Evolutionary conservation across 177 flowering plant genomes (phyloP).

Genomic region (Vitis hybrid): DNA sequence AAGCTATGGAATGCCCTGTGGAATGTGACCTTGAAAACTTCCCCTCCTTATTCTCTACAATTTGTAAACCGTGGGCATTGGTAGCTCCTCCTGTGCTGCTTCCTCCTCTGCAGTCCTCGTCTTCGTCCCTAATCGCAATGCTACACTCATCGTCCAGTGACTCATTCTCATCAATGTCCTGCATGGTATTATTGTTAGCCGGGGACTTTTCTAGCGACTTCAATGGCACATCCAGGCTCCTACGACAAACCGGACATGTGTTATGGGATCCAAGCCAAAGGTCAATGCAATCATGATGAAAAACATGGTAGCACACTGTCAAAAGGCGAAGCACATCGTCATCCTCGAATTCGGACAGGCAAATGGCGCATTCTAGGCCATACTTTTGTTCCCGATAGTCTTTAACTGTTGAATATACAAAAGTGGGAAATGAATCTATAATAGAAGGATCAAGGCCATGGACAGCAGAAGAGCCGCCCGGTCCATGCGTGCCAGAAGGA

Average conservation of each 20-base stretch:
- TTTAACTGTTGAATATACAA: constrained; percentile 54
- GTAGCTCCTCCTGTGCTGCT: neutral
- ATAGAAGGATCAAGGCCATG: constrained; percentile 57
- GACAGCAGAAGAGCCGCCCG: neutral
- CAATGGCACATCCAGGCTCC: constrained; percentile 37
- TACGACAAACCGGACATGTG: constrained; percentile 82
- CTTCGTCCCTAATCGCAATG: constrained; percentile 18
- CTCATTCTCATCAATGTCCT: neutral
- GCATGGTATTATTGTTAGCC: neutral
- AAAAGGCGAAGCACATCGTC: constrained; percentile 51
- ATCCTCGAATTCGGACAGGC: constrained; percentile 60
- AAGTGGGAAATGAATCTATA: constrained; percentile 56
- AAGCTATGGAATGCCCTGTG: constrained; percentile 64
- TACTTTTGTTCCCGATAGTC: constrained; percentile 34
- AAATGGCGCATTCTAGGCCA: constrained; percentile 76
- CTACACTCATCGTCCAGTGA: constrained; percentile 7
- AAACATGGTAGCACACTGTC: constrained; percentile 63
- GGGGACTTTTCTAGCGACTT: constrained; percentile 22
- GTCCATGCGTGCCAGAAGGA: constrained; percentile 18
- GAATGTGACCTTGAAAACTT: constrained; percentile 57
- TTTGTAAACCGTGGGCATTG: neutral
- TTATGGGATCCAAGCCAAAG: constrained; percentile 73
- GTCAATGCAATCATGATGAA: constrained; percentile 82
- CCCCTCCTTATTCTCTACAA: constrained; percentile 1
- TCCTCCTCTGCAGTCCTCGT: neutral